These are phyloP conservation scores for Hyphopichia fennica DNA, from an alignment of 1,139 yeast species.

Conservation along the genomic window DNA sequence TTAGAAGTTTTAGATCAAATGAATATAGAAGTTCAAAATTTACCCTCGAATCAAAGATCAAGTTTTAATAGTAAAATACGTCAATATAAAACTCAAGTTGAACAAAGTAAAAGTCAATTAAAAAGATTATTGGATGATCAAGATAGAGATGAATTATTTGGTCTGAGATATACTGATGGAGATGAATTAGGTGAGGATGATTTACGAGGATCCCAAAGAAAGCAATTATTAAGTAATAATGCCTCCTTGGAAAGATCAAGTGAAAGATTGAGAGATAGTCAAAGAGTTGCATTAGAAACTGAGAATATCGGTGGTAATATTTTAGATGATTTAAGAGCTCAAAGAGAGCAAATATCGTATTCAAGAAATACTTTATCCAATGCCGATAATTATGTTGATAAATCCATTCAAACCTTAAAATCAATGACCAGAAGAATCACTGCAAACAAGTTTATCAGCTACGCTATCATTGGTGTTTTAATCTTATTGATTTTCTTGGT, in stretches of 20 bases:
- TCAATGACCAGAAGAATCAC: constrained; percentile 93
- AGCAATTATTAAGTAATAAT: constrained; percentile 74
- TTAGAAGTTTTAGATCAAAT: constrained; percentile 79
- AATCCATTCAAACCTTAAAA: constrained; percentile 80
- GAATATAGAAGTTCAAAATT: constrained; percentile 75
- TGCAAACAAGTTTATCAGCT: constrained; percentile 91
- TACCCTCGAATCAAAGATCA: constrained; percentile 71
- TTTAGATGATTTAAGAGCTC: constrained; percentile 84
- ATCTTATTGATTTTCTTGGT: constrained; percentile 82
- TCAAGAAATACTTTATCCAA: constrained; percentile 82
- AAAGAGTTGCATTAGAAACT: constrained; percentile 88
- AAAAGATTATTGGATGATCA: constrained; percentile 57
- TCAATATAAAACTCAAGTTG: constrained; percentile 62
- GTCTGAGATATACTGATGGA: constrained; percentile 44
- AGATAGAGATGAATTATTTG: constrained; percentile 69
- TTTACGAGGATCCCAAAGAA: constrained; percentile 69
- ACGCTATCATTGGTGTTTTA: constrained; percentile 91
- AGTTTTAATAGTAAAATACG: constrained; percentile 70
- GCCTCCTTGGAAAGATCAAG: constrained; percentile 81
- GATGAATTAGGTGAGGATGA: constrained; percentile 33
- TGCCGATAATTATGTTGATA: constrained; percentile 92
- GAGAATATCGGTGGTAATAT: constrained; percentile 91
- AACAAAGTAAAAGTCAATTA: constrained; percentile 53
- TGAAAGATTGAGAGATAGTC: constrained; percentile 83
- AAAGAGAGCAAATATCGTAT: constrained; percentile 86